Evolutionary conservation across 768 basidiomycete species (phyloP).

Genomic region (Glaciozyma antarctica): DNA sequence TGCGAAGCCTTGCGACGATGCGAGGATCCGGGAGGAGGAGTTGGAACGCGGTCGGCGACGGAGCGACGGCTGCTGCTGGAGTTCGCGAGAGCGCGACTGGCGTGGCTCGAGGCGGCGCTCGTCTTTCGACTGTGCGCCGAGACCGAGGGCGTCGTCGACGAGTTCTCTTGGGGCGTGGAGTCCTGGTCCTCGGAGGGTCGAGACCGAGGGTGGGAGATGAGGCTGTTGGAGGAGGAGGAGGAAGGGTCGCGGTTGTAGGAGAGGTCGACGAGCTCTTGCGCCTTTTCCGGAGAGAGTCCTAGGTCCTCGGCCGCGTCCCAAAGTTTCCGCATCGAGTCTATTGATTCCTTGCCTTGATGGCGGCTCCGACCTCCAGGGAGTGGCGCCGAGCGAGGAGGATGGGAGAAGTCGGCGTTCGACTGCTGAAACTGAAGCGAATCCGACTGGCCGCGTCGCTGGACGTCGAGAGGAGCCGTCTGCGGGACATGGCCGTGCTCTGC

Average conservation of each 20-base stretch:
- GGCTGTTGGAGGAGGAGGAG: neutral
- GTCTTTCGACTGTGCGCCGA: too few species aligned
- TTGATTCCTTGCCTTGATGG: neutral
- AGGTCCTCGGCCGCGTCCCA: conserved; percentile 31
- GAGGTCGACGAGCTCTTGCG: conserved; percentile 30
- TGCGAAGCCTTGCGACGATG: conserved; percentile 12
- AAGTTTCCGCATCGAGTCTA: conserved; percentile 28
- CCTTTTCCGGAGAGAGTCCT: conserved; percentile 29
- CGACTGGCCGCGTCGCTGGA: neutral
- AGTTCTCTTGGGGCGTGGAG: neutral
- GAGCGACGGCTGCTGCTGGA: neutral
- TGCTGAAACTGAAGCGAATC: neutral
- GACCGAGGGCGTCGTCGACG: neutral
- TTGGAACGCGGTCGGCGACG: conserved; percentile 3
- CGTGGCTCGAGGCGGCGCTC: too few species aligned
- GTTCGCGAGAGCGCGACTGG: too few species aligned
- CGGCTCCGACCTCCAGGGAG: neutral
- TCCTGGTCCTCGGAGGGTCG: neutral
- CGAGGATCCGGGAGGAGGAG: conserved; percentile 6
- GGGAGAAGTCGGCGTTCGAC: neutral
- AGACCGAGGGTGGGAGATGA: neutral
- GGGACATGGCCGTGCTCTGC: neutral
- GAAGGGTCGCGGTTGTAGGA: conserved; percentile 25
- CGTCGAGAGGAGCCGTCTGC: conserved; percentile 18
- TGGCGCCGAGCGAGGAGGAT: neutral